Base-by-base conservation (phyloP, 1,139 yeast genomes). In the Kurtzmaniella natalensis region DNA sequence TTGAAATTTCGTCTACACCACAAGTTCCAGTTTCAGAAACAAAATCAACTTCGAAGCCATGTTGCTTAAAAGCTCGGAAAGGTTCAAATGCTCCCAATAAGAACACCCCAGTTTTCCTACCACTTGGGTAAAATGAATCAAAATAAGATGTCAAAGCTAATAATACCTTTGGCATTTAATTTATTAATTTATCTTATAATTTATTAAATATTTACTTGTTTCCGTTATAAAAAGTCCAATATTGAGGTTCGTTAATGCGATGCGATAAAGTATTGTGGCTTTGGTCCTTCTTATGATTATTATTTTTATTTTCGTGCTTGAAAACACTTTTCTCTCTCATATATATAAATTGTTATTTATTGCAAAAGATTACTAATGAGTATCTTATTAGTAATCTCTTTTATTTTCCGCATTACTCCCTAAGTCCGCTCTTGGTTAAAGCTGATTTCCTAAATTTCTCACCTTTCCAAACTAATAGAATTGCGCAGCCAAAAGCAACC, bases 21-120 rank as follows among this genome's bases (percentile, higher is more conserved):
- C 38, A 47, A n/a, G 43, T 39, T 1, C 57, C 56, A 7, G 46
- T 48, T 29, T 51, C 56, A 1, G 55, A 50, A 17, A 39, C 52
- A 22, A 51, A 45, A 23, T 48, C 50, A n/a, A 52, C 47, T 1
- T 50, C 51, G 26, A 35, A 38, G 9, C 49, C 48, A 22, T 42
- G 35, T 8, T 43, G 36, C 14, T 30, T 33, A 34, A 47, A 47
- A 9, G 38, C 42, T 21, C 41, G 42, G 34, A 37, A 50, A 25
- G 56, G 53, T 36, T 51, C 51, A 15, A 45, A 37, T 5, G 52
- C 55, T 34, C 49, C 53, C 7, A 40, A 35, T 15, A 43, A 41
- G 32, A 40, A 52, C 17, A 48, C 36, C 2, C 56, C 56, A 7
- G 53, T 49, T 18, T 44, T 47, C 24, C 34, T 34, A 8, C 54